Conservation (phyloP, 805 yeast species). For the Teunomyces funiuensis region DNA sequence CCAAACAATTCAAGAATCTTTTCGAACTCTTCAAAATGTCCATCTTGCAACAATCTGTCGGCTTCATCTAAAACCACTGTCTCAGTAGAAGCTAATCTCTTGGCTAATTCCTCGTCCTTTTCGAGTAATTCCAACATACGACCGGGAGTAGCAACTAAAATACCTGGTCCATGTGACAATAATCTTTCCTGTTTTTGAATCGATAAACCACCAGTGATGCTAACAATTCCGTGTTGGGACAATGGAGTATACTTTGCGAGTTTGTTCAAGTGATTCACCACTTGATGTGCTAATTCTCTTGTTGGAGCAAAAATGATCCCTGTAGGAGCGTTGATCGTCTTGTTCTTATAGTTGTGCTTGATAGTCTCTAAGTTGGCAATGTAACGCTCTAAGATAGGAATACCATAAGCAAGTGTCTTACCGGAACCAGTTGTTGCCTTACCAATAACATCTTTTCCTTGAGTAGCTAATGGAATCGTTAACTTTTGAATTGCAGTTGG, state of each 20-base stretch:
- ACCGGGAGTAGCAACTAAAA: slow-evolving; percentile 95
- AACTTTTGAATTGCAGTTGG: slow-evolving; percentile 86
- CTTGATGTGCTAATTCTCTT: slow-evolving; percentile 94
- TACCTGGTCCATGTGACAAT: slow-evolving; percentile 68
- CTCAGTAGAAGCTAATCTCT: slow-evolving; percentile 46
- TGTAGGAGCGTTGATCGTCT: slow-evolving; percentile 46
- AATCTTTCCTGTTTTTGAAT: slow-evolving; percentile 90
- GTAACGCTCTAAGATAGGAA: slow-evolving; percentile 79
- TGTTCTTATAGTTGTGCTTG: slow-evolving; percentile 17
- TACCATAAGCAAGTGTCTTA: slow-evolving; percentile 92
- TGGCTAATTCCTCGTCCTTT: slow-evolving; percentile 48
- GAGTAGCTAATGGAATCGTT: slow-evolving; percentile 71
- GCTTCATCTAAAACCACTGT: slow-evolving; percentile 87
- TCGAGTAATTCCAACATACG: slow-evolving; percentile 81
- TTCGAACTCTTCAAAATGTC: slow-evolving; percentile 92
- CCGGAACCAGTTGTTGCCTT: slow-evolving; percentile 98
- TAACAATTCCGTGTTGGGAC: slow-evolving; percentile 57
- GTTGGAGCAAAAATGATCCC: slow-evolving; percentile 93
- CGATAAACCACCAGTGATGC: slow-evolving; percentile 93
- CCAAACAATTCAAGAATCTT: slow-evolving; percentile 67
- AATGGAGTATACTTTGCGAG: slow-evolving; percentile 55
- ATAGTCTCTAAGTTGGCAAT: slow-evolving; percentile 24
- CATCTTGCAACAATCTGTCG: slow-evolving; percentile 90
- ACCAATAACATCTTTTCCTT: slow-evolving; percentile 83
- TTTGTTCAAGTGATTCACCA: slow-evolving; percentile 69